Conservation (phyloP, 768 basidiomycete species). For the Chalciporus piperatus region DNA sequence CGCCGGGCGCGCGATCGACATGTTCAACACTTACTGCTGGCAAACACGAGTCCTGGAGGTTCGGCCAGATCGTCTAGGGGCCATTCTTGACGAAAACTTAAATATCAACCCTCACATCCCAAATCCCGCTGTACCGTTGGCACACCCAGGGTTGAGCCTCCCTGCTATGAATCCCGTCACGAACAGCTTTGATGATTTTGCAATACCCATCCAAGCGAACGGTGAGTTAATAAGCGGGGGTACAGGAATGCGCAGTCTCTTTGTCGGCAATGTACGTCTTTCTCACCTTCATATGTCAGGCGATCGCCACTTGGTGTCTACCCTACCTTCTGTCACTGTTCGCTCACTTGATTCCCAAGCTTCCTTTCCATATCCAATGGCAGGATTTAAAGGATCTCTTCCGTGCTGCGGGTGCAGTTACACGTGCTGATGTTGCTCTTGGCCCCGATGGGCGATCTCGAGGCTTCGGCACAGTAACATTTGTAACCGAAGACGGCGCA, state of each 20-base stretch:
- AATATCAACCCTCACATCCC: slow-evolving; percentile 12
- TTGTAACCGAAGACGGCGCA: slow-evolving; percentile 79
- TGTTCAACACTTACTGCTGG: slow-evolving; percentile 98
- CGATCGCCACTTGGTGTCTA: background rate
- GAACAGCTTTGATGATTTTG: slow-evolving; percentile 18
- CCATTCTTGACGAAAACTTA: slow-evolving; percentile 24
- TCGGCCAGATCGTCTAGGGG: slow-evolving; percentile 72
- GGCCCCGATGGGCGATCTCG: slow-evolving; percentile 86
- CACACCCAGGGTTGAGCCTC: slow-evolving; percentile 17
- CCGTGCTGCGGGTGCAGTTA: slow-evolving; percentile 83
- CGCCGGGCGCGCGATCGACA: slow-evolving; percentile 89
- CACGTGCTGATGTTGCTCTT: slow-evolving; percentile 87
- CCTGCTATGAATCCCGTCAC: slow-evolving; percentile 10
- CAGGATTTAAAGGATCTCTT: slow-evolving; percentile 98
- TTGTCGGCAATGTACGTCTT: slow-evolving; percentile 82
- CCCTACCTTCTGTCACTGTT: slow-evolving; percentile 4
- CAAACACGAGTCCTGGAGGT: slow-evolving; percentile 92
- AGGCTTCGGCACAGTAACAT: slow-evolving; percentile 92
- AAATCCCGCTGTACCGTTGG: slow-evolving; percentile 16
- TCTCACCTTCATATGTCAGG: slow-evolving; percentile 2
- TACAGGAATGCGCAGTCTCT: slow-evolving; percentile 55
- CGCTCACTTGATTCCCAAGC: slow-evolving; percentile 42
- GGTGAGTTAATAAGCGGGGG: slow-evolving; percentile 29
- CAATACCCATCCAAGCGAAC: slow-evolving; percentile 9
- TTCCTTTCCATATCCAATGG: slow-evolving; percentile 95